Base-by-base conservation (phyloP, 306 rosid genomes). In the Mucuna pruriens region DNA sequence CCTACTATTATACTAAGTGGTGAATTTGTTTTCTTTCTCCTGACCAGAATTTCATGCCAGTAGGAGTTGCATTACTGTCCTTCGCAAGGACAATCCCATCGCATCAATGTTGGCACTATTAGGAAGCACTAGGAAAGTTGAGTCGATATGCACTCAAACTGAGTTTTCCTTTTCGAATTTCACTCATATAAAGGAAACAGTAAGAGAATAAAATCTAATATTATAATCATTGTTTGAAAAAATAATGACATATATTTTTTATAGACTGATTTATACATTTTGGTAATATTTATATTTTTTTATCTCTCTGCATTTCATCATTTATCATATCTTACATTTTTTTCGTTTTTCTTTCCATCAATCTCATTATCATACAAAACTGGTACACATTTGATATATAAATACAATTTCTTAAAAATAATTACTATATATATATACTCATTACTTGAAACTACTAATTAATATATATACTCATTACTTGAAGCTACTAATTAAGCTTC, bases 71-170 rank as follows among this genome's bases (percentile, higher is more conserved):
- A 80, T 52, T 16, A 57, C 6, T 17, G 29, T 4, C 7, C 23
- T 17, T 48, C 17, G 49, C 38, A 63, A 75, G 76, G 82, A 68
- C 82, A 44, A 36, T 60, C 7, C 75, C 3, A 54, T 74, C 57
- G 67, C 76, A 73, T 75, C 77, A 62, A 44, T 13, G 44, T 34
- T 66, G 62, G 75, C 78, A 82, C 58, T 64, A 65, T 60, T 65
- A 9, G 8, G 25, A 62, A 77, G 62, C 82, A 83, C 83, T 44
- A 71, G 3, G 55, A 63, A 42, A 33, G 70, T 76, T 62, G 87
- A 73, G 78, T 81, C 22, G 86, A 74, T 62, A 68, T 34, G 82
- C 86, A 84, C 82, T 78, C 61, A 7, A 36, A 11, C 23, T 42
- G 2, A 0, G 9, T 13, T 71, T 33, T 64, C 7, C 8, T 64